Evolutionary conservation across 495 filamentous ascomycete genomes (phyloP).

Genomic region (Tetracladium marchalianum): DNA sequence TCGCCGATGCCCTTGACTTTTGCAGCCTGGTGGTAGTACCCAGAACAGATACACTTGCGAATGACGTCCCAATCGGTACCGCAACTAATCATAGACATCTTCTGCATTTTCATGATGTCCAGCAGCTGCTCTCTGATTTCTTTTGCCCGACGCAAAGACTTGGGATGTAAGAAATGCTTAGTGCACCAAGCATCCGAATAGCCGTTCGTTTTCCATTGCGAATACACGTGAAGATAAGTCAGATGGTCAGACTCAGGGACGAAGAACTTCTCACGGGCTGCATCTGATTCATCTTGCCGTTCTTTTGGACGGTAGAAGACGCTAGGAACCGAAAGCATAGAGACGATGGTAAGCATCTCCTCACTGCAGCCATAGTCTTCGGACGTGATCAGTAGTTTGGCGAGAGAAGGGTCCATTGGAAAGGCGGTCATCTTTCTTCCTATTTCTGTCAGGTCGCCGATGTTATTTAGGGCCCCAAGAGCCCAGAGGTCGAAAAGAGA

Average conservation of each 20-base stretch:
- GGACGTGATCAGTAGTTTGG: conserved; percentile 86
- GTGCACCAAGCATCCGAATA: conserved; percentile 86
- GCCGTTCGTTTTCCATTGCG: conserved; percentile 89
- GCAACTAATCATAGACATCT: conserved; percentile 78
- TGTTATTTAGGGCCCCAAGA: conserved; percentile 83
- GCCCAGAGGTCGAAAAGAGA: conserved; percentile 98
- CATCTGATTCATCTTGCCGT: conserved; percentile 91
- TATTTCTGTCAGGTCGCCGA: conserved; percentile 81
- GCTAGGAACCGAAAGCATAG: conserved; percentile 92
- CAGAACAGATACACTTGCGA: conserved; percentile 92
- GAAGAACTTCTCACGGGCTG: conserved; percentile 97
- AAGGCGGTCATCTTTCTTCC: conserved; percentile 94
- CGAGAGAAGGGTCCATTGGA: conserved; percentile 90
- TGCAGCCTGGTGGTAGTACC: conserved; percentile 98
- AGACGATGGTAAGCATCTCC: conserved; percentile 96
- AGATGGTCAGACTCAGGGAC: conserved; percentile 96
- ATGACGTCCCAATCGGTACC: conserved; percentile 96
- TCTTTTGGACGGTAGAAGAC: conserved; percentile 98
- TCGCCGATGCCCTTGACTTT: conserved; percentile 94
- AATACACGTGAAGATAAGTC: conserved; percentile 91
- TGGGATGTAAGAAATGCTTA: conserved; percentile 86
- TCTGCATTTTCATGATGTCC: conserved; percentile 92
- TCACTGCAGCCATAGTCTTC: conserved; percentile 86
- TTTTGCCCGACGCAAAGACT: conserved; percentile 79
- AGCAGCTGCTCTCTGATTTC: conserved; percentile 89